A percentile compares a stretch with the other conserved stretches of the same genome.
Evolutionary conservation across 129 eudicot species (phyloP).

Genomic region (carrot (Daucus carota)): DH1_v3.0 NC_030385.2:39157001-39157500

Average conservation of each 20-base stretch:
- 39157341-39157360: conserved; percentile 77
- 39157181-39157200: conserved; percentile 67
- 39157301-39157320: conserved; percentile 97
- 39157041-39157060: conserved; percentile 96
- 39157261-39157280: conserved; percentile 74
- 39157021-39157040: conserved; percentile 56
- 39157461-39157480: conserved; percentile 28
- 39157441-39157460: conserved; percentile 37
- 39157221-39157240: conserved; percentile 63
- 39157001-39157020: conserved; percentile 81
- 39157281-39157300: conserved; percentile 79
- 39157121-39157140: conserved; percentile 49
- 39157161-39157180: conserved; percentile 88
- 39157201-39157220: conserved; percentile 66
- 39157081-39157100: conserved; percentile 72
- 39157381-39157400: conserved; percentile 67
- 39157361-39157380: conserved; percentile 70
- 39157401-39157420: conserved; percentile 58
- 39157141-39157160: conserved; percentile 94
- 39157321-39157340: conserved; percentile 68
- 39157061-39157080: conserved; percentile 70
- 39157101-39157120: conserved; percentile 86
- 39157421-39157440: conserved; percentile 47
- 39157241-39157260: conserved; percentile 60
- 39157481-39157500: conserved; percentile 31